These are phyloP conservation scores for Orbilia brochopaga DNA, from an alignment of 2,329 filamentous ascomycete genomes.

Conservation along the genomic window DNA sequence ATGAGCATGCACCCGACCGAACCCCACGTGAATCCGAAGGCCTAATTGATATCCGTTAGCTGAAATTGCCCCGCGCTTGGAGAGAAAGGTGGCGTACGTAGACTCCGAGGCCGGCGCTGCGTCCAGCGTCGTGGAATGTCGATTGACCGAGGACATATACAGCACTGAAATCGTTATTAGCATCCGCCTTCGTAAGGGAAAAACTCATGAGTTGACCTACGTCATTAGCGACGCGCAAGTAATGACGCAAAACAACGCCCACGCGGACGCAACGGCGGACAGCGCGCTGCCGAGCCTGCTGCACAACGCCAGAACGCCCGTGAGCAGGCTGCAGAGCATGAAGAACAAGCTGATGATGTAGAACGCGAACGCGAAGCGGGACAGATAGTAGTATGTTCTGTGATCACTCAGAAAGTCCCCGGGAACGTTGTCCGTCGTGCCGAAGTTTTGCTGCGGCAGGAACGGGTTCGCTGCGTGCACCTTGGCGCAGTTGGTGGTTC, in stretches of 20 bases:
- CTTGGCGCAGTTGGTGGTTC: slow-evolving; percentile 49
- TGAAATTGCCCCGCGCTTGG: neutral
- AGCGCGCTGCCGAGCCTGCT: slow-evolving; percentile 73
- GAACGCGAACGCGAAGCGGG: slow-evolving; percentile 92
- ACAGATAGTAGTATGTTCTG: slow-evolving; percentile 75
- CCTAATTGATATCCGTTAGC: slow-evolving; percentile 58
- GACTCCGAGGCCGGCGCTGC: slow-evolving; percentile 67
- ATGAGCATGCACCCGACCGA: slow-evolving; percentile 71
- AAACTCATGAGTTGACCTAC: too few relatives aligned
- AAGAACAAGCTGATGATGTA: slow-evolving; percentile 86
- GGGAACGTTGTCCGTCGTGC: slow-evolving; percentile 64
- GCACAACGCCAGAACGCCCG: slow-evolving; percentile 72
- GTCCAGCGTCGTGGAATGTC: slow-evolving; percentile 66
- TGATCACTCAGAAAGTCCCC: slow-evolving; percentile 55
- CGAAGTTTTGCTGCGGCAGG: slow-evolving; percentile 61
- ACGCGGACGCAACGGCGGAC: slow-evolving; percentile 65
- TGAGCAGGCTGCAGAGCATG: slow-evolving; percentile 70
- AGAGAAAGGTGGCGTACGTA: slow-evolving; percentile 44
- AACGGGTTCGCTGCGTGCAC: slow-evolving; percentile 52
- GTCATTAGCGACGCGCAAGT: slow-evolving; percentile 76
- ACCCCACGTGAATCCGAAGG: slow-evolving; percentile 79
- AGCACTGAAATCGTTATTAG: slow-evolving; percentile 59
- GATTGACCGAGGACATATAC: slow-evolving; percentile 74
- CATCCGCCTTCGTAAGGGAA: slow-evolving; percentile 2
- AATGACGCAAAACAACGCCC: slow-evolving; percentile 73